Conservation (phyloP, 345 rosid species). For the Cochlearia excelsa region DNA sequence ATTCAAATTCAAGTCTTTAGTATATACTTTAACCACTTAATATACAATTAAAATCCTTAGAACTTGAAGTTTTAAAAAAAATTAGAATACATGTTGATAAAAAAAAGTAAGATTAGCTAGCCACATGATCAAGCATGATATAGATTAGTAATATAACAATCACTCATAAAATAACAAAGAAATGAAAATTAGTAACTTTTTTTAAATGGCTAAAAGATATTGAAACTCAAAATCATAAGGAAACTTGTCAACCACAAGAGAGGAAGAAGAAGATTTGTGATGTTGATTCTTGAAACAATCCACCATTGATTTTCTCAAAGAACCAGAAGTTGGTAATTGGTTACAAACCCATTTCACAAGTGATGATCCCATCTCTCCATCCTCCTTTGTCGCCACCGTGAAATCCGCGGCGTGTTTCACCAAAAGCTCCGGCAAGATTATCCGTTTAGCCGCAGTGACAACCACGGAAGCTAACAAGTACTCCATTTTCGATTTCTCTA, state of each 20-base stretch:
- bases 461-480: constrained; percentile 78
- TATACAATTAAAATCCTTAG: too few relatives aligned
- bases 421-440: constrained; percentile 75
- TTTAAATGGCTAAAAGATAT: constrained; percentile 70
- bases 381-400: constrained; percentile 35
- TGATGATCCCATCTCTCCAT: constrained; percentile 42
- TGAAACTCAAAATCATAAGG: constrained; percentile 85
- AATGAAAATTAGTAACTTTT: too few relatives aligned
- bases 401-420: constrained; percentile 57
- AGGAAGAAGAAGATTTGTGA: constrained; percentile 41
- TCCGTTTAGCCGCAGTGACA: constrained; percentile 54
- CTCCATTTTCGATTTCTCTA: constrained; percentile 87
- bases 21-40: too few relatives aligned
- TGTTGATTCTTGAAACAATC: constrained; percentile 67
- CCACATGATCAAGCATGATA: too few relatives aligned
- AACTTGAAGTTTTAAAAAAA: too few relatives aligned
- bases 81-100: too few relatives aligned
- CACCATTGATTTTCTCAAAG: constrained; percentile 82
- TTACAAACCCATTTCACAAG: constrained; percentile 93
- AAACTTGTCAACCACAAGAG: constrained; percentile 55
- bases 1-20: too few relatives aligned
- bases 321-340: constrained; percentile 79
- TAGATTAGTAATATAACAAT: too few relatives aligned
- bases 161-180: too few relatives aligned
- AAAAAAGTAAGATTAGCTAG: too few relatives aligned